phyloP scores from a whole-genome alignment of 78 protist genomes.

The Neovahlkampfia damariscottae region DNA sequence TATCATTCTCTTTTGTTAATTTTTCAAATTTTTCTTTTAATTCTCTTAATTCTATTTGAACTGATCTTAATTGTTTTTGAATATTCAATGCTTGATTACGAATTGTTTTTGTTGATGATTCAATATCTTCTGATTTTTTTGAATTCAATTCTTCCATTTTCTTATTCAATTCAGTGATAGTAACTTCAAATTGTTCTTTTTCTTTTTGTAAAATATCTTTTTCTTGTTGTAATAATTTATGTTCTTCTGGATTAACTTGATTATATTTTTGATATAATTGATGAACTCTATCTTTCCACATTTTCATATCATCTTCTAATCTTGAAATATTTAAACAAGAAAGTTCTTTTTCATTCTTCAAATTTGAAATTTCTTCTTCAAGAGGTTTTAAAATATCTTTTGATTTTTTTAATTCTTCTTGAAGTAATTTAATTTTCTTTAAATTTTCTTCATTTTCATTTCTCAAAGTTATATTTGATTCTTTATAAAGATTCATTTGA shows the following conservation, averaged over 20 bases:
- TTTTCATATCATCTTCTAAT: not conserved
- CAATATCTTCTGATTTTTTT: too few species aligned
- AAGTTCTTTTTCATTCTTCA: not conserved
- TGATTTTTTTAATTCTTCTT: not conserved
- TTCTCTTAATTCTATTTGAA: not conserved
- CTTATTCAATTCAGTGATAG: slow-evolving; percentile 3
- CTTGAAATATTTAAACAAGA: not conserved
- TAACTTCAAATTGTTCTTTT: not conserved
- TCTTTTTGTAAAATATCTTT: not conserved
- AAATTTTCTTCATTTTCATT: not conserved
- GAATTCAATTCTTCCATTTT: not conserved
- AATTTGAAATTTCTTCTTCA: not conserved
- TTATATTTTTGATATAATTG: not conserved
- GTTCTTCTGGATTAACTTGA: not conserved
- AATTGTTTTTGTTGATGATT: too few species aligned
- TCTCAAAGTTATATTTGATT: not conserved
- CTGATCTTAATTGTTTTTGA: not conserved
- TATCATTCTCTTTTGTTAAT: not conserved
- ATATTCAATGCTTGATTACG: too few species aligned
- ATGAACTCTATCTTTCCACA: not conserved
- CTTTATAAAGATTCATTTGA: not conserved
- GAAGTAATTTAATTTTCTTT: not conserved
- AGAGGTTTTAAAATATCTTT: not conserved
- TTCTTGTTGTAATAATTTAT: not conserved
- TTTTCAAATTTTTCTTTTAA: not conserved